These are phyloP conservation scores for Xanthoparmelia taractica DNA, from an alignment of 495 filamentous ascomycete species.

Conservation along the genomic window DNA sequence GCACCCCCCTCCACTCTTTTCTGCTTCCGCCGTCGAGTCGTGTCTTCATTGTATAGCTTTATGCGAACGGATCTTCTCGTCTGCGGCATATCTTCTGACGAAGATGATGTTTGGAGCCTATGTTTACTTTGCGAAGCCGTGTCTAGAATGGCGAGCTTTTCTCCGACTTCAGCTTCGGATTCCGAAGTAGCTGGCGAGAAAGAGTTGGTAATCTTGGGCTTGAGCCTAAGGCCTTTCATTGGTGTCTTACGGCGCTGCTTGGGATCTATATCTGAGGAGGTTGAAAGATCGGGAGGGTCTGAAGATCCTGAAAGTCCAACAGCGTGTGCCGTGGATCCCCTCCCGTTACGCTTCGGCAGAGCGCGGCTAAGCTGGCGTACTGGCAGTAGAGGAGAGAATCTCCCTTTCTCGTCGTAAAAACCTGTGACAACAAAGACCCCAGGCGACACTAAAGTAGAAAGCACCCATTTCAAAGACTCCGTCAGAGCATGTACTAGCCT, in stretches of 20 bases:
- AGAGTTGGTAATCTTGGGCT: conserved; percentile 32
- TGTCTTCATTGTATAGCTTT: conserved; percentile 80
- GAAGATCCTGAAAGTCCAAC: conserved; percentile 31
- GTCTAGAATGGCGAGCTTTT: conserved; percentile 1
- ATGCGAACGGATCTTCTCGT: conserved; percentile 79
- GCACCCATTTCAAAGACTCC: conserved; percentile 40
- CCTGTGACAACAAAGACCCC: conserved; percentile 71
- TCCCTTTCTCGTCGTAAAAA: conserved; percentile 71
- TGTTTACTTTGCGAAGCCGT: conserved; percentile 38
- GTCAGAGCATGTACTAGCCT: conserved; percentile 26
- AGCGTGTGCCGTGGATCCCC: conserved; percentile 32
- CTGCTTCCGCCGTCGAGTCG: conserved; percentile 53
- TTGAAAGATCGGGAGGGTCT: conserved; percentile 5
- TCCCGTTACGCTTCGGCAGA: conserved; percentile 31
- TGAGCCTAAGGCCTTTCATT: conserved; percentile 23
- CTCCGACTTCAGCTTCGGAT: conserved; percentile 37
- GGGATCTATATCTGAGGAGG: conserved; percentile 19
- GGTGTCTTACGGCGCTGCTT: conserved; percentile 21
- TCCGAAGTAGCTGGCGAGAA: conserved; percentile 42
- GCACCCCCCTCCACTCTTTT: conserved; percentile 22
- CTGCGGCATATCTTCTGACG: conserved; percentile 55
- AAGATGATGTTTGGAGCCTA: conserved; percentile 38
- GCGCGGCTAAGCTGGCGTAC: conserved; percentile 50
- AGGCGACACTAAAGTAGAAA: conserved; percentile 70
- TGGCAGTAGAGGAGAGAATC: conserved; percentile 63